Conservation (phyloP, 140 eudicot genomes). For the Flaveria floridana region DNA sequence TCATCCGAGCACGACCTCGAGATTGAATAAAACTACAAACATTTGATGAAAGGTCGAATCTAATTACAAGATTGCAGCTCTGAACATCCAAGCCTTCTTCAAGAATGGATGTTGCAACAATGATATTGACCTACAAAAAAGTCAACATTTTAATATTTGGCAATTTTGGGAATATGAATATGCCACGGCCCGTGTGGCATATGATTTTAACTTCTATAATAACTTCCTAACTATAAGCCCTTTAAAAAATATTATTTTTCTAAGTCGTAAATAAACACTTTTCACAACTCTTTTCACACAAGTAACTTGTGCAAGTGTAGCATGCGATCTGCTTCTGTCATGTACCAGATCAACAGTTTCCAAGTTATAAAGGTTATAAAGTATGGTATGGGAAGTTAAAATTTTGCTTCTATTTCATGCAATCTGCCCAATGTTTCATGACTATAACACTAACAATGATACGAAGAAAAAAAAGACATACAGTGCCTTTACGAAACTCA, state of each 20-base stretch:
- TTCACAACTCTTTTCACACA: background rate
- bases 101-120: conserved; percentile 89
- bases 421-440: background rate
- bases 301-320: background rate
- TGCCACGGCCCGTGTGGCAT: background rate
- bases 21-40: conserved; percentile 92
- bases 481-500: conserved; percentile 71
- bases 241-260: too few species aligned
- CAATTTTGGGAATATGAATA: background rate
- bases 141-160: background rate
- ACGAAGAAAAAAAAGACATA: conserved; percentile 25
- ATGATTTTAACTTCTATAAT: background rate
- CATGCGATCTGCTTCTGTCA: background rate
- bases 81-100: conserved; percentile 98
- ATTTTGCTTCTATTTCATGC: background rate
- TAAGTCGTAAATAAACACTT: too few species aligned
- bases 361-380: background rate
- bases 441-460: background rate
- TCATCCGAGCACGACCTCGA: conserved; percentile 94
- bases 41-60: conserved; percentile 77
- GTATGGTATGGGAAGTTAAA: background rate
- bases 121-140: conserved; percentile 62
- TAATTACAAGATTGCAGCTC: conserved; percentile 81
- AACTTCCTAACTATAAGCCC: background rate
- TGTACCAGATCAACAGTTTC: background rate